These are phyloP conservation scores for Lindgomyces ingoldianus DNA, from an alignment of 495 filamentous ascomycete genomes.

Conservation along the genomic window DNA sequence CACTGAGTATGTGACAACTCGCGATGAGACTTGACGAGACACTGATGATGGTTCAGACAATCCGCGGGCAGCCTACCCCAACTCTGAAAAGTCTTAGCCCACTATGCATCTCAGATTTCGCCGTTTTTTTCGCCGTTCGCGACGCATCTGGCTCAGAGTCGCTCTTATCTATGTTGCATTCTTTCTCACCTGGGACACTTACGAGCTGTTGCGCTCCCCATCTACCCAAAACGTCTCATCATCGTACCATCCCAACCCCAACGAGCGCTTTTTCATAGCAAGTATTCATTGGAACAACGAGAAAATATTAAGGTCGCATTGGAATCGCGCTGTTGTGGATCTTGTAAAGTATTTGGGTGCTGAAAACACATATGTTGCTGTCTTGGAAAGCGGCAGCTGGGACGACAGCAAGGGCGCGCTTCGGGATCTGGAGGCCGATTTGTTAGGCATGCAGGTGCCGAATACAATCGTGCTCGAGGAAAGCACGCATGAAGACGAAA, in stretches of 20 bases:
- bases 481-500: conserved; percentile 59
- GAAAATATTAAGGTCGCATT: conserved; percentile 59
- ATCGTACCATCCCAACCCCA: not conserved
- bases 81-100: not conserved
- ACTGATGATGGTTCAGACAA: not conserved
- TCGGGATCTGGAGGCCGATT: conserved; percentile 55
- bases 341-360: conserved; percentile 60
- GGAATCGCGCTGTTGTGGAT: conserved; percentile 62
- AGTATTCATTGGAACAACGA: conserved; percentile 74
- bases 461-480: conserved; percentile 57
- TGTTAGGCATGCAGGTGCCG: conserved; percentile 56
- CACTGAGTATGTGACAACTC: not conserved
- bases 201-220: not conserved
- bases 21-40: not conserved
- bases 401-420: conserved; percentile 69
- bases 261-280: conserved; percentile 59
- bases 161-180: not conserved
- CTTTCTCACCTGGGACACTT: not conserved
- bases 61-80: not conserved
- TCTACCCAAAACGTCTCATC: not conserved
- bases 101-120: not conserved
- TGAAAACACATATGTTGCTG: conserved; percentile 68
- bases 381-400: conserved; percentile 72
- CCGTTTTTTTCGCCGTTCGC: not conserved
- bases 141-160: not conserved